Evolutionary conservation across 257 asterid genomes (phyloP), one percentile per base, ranked within the genome.

Genomic region (Solanum virginianum): DNA sequence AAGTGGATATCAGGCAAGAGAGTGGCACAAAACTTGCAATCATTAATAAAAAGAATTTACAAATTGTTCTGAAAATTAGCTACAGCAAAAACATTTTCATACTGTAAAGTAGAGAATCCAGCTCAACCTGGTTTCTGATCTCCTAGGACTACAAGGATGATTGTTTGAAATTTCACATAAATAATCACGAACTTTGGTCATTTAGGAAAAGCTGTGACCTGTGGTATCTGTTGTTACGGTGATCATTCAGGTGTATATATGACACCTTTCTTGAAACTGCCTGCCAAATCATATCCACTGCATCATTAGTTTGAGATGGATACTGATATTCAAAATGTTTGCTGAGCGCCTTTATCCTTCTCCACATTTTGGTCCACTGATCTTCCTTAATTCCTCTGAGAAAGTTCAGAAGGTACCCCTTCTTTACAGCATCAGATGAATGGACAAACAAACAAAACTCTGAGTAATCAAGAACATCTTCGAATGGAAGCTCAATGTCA

Each of bases 271-370:
- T 89, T 0, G 90, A 85, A 55, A 94, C 89, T 39, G 93, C 91
- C 89, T 94, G 93, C 99, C 99, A 95, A 86, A 95, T 92, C 99
- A 95, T 95, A 80, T 95, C 95, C 84, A 95, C 98, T 26, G 98
- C 99, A 89, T 95, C 97, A 80, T 85, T 82, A 10, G 88, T 84
- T 82, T 71, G 87, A 55, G 97, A 92, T 39, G 98, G 98, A 85
- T 65, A 94, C 36, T 90, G 95, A 81, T 93, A 95, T 82, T 93
- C 97, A 70, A 87, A 93, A 75, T 91, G 93, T 70, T 70, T 59
- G 65, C 91, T 83, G 2, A 93, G 32, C 59, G 41, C 85, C 85
- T 92, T 94, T 84, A 94, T 84, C 66, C 88, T 93, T 80, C 84
- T 92, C 98, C 98, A 94, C 98, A 94, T 94, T 89, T 87, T 70